phyloP scores from a whole-genome alignment of 305 asterid genomes.

The Lippia alba region DNA sequence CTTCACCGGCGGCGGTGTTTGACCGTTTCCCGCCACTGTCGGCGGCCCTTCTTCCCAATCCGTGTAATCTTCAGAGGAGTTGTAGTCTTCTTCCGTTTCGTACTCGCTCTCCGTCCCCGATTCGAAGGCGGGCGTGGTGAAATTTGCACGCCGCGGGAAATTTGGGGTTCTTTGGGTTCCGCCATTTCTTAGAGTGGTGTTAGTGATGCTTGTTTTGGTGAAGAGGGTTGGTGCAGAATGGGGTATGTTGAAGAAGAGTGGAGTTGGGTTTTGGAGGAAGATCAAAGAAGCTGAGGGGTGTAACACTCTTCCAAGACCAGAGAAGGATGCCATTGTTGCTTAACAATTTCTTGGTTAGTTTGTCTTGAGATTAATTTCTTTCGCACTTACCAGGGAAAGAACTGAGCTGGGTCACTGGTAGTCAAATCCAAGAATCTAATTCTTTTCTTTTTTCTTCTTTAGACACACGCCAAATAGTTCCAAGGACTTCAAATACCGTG shows the following conservation, averaged over 20 bases:
- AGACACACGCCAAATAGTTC: too few species aligned
- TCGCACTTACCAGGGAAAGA: too few species aligned
- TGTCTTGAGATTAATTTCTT: too few species aligned
- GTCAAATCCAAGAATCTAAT: too few species aligned
- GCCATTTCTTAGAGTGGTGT: conserved; percentile 9
- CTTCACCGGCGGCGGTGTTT: conserved; percentile 44
- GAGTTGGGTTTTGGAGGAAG: conserved; percentile 10
- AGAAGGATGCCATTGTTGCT: conserved; percentile 39
- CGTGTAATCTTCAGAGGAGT: conserved; percentile 33
- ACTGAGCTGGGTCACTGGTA: too few species aligned
- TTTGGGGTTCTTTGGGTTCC: conserved; percentile 4
- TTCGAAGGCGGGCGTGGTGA: conserved; percentile 10
- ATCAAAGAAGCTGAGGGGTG: conserved; percentile 34
- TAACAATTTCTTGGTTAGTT: conserved; percentile 7
- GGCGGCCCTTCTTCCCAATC: conserved; percentile 30
- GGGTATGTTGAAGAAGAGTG: conserved; percentile 30
- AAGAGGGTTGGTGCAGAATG: background rate
- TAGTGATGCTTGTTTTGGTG: conserved; percentile 2
- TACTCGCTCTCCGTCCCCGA: conserved; percentile 44
- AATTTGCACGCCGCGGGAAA: conserved; percentile 26
- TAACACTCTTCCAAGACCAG: conserved; percentile 19
- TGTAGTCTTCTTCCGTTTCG: conserved; percentile 48
- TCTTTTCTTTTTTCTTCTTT: too few species aligned
- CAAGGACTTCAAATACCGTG: too few species aligned
- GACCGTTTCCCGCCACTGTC: conserved; percentile 32